phyloP scores from a whole-genome alignment of 192 early-diverging fungal species.

The Dimargaris verticillata region DNA sequence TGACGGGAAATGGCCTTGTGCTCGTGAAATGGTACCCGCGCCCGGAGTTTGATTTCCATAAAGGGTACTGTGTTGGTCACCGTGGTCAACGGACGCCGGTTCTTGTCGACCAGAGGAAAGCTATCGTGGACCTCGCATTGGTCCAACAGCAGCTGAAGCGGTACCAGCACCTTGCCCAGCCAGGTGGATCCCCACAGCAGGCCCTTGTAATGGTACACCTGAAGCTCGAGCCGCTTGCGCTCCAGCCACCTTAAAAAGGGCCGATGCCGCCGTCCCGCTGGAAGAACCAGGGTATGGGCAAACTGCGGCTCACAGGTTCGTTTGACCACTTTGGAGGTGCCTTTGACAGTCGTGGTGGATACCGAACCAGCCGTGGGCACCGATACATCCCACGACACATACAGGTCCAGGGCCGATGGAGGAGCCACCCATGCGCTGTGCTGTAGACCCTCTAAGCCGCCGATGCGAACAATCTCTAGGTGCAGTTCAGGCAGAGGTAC shows the following conservation, averaged over 20 bases:
- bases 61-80: not conserved
- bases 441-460: not conserved
- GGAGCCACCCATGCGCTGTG: not conserved
- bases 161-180: not conserved
- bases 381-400: not conserved
- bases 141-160: not conserved
- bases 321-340: not conserved
- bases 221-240: not conserved
- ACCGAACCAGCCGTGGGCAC: not conserved
- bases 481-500: not conserved
- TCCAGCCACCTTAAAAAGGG: not conserved
- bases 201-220: not conserved
- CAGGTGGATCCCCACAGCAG: constrained; percentile 3
- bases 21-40: not conserved
- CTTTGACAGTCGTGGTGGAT: not conserved
- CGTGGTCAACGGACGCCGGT: not conserved
- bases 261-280: not conserved
- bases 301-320: not conserved
- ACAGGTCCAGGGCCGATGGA: not conserved
- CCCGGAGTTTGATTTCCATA: not conserved
- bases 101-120: not conserved
- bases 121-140: not conserved
- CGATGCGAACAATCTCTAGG: not conserved
- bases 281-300: not conserved
- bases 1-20: no score